Conservation (phyloP, 2,329 filamentous ascomycete genomes). For the Clarireedia paspali region DNA sequence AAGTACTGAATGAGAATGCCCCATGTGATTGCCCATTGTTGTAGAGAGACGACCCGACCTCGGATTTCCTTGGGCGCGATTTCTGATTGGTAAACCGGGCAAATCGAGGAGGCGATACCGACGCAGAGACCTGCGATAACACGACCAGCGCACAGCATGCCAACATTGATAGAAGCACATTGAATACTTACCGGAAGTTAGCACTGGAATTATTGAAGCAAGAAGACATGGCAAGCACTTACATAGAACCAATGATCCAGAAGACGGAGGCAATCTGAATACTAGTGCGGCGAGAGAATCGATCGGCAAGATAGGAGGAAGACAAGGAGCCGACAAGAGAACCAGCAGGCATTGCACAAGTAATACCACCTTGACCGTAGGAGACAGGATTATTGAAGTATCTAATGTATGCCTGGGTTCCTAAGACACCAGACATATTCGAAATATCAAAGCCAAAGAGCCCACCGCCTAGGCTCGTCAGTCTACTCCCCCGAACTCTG, state of each 20-base stretch:
- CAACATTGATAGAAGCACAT: constrained; percentile 53
- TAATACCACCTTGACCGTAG: constrained; percentile 61
- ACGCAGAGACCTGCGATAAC: constrained; percentile 66
- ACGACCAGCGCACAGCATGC: constrained; percentile 65
- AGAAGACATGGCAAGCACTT: constrained; percentile 7
- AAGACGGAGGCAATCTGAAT: constrained; percentile 41
- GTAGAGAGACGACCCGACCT: constrained; percentile 54
- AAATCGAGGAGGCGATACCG: constrained; percentile 62
- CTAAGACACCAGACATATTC: constrained; percentile 63
- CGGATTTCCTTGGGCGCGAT: constrained; percentile 51
- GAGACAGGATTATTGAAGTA: constrained; percentile 59
- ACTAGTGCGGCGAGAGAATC: constrained; percentile 37
- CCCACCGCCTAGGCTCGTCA: constrained; percentile 41
- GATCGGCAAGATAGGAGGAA: constrained; percentile 50
- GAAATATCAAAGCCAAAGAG: constrained; percentile 75
- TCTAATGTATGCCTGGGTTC: constrained; percentile 59
- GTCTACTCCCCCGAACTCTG: not conserved
- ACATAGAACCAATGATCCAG: constrained; percentile 39
- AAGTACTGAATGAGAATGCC: constrained; percentile 61
- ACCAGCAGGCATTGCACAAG: constrained; percentile 65
- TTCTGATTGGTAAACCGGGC: constrained; percentile 61
- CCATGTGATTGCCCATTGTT: constrained; percentile 67
- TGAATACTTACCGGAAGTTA: constrained; percentile 40
- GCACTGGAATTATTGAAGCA: not conserved
- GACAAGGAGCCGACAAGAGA: constrained; percentile 55